These are phyloP conservation scores for Polygonum maritimum DNA, from an alignment of 148 eudicot species.

Conservation along the genomic window DNA sequence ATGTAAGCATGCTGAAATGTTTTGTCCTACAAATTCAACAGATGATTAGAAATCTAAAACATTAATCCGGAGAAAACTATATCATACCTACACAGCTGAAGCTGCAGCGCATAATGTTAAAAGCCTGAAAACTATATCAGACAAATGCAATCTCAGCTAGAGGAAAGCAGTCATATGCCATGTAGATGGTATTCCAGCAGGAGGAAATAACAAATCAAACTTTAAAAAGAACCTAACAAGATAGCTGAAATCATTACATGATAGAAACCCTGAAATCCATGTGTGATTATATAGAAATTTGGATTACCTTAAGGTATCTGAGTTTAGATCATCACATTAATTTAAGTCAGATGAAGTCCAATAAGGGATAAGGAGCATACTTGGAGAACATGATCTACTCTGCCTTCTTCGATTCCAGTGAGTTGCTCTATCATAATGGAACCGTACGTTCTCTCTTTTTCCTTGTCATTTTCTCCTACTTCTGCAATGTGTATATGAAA, in stretches of 20 bases:
- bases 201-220: background rate
- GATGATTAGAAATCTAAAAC: background rate
- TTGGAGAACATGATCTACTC: conserved; percentile 88
- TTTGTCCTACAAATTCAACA: conserved; percentile 60
- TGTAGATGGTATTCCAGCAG: background rate
- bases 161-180: background rate
- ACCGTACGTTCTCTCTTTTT: conserved; percentile 66
- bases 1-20: conserved; percentile 90
- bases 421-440: conserved; percentile 82
- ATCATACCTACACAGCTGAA: background rate
- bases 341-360: background rate
- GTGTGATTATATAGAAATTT: background rate
- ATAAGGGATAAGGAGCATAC: conserved; percentile 20
- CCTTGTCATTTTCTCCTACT: conserved; percentile 16
- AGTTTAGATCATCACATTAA: background rate
- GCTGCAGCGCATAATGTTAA: background rate
- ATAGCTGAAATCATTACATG: background rate
- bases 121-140: background rate
- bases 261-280: background rate
- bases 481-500: background rate
- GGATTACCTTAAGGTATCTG: background rate
- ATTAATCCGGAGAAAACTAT: background rate
- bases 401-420: conserved; percentile 64
- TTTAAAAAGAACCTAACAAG: background rate
- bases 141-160: background rate